Percentiles rank a stretch among this genome's conserved stretches.
Conservation (phyloP, 306 rosid species). For the Pyrus bretschneideri region DNA sequence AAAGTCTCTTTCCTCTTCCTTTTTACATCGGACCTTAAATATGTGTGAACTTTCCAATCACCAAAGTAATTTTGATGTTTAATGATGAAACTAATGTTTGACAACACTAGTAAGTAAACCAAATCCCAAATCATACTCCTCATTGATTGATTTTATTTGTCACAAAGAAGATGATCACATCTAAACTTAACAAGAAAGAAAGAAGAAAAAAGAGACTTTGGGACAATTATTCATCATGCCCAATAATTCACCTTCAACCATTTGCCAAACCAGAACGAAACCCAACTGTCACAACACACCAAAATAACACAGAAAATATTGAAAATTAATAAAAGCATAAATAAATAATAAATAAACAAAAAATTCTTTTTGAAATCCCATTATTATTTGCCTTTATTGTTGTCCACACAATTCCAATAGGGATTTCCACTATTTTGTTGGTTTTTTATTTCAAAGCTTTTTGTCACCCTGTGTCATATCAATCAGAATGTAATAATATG, state of each 20-base stretch:
- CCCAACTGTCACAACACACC: neutral
- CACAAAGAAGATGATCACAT: neutral
- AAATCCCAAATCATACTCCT: neutral
- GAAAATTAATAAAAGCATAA: no score
- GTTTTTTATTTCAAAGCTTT: neutral
- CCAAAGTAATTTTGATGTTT: neutral
- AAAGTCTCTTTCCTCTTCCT: no score
- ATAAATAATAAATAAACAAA: neutral
- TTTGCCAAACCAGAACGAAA: neutral
- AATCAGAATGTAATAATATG: neutral
- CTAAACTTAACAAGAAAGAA: neutral
- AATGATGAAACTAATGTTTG: neutral
- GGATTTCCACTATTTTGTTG: conserved; percentile 4
- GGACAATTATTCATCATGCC: neutral
- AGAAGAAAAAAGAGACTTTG: neutral
- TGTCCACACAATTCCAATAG: neutral
- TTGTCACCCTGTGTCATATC: neutral
- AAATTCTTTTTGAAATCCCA: conserved; percentile 1
- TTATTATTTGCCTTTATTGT: neutral
- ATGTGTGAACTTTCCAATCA: no score
- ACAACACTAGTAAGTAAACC: neutral
- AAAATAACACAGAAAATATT: neutral
- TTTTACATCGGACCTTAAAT: no score
- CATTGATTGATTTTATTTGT: neutral
- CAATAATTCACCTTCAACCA: neutral